phyloP scores from a whole-genome alignment of 768 basidiomycete genomes.

The Psilocybe subaeruginosa region DNA sequence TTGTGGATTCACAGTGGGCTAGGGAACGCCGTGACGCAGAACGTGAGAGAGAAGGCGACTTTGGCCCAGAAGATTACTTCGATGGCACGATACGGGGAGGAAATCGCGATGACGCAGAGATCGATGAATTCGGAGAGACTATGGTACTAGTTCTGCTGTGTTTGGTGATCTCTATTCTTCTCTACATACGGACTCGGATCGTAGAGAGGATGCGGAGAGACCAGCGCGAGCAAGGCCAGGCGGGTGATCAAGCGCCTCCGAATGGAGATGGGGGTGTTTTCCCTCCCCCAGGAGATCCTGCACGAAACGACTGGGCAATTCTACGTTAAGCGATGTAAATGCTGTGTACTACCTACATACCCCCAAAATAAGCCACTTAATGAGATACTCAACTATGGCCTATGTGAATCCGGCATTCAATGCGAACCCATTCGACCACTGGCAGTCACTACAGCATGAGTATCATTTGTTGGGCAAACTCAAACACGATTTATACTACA shows the following conservation, averaged over 20 bases:
- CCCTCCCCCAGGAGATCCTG: constrained; percentile 66
- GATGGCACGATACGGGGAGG: constrained; percentile 63
- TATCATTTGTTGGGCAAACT: too few relatives aligned
- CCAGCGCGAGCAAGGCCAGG: constrained; percentile 52
- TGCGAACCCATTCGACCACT: too few relatives aligned
- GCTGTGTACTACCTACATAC: neutral
- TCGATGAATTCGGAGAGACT: constrained; percentile 79
- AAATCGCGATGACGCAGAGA: constrained; percentile 62
- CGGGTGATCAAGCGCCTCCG: constrained; percentile 41
- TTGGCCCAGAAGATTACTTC: constrained; percentile 83
- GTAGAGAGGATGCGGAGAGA: constrained; percentile 73
- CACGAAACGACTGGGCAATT: constrained; percentile 67
- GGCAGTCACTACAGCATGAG: too few relatives aligned
- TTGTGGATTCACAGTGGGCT: constrained; percentile 60
- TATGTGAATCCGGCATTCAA: too few relatives aligned
- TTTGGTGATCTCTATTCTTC: constrained; percentile 68
- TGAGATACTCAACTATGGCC: too few relatives aligned
- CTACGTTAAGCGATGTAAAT: constrained; percentile 39
- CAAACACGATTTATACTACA: too few relatives aligned
- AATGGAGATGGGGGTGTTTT: constrained; percentile 56
- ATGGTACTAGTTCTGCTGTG: constrained; percentile 77
- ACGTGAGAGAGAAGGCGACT: constrained; percentile 72
- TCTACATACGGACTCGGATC: constrained; percentile 81
- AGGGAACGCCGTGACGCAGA: constrained; percentile 73
- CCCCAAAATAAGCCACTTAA: neutral